These are phyloP conservation scores for Helicocarpus griseus DNA, from an alignment of 2,329 filamentous ascomycete genomes.

Conservation along the genomic window DNA sequence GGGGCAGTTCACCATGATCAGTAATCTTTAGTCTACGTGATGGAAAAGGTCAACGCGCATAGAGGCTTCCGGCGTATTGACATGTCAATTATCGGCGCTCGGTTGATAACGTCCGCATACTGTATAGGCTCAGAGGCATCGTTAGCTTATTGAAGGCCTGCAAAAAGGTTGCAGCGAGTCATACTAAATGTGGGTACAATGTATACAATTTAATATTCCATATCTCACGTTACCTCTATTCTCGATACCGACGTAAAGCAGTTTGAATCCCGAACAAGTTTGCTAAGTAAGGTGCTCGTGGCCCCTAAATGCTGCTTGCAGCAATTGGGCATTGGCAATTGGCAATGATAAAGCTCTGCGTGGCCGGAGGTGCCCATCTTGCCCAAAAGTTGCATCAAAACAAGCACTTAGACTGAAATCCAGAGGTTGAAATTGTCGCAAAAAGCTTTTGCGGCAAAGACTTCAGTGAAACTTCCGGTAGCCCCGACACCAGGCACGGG, in stretches of 20 bases:
- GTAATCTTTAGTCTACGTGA: neutral
- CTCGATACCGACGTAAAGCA: conserved; percentile 62
- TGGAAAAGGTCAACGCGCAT: neutral
- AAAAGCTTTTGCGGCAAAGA: conserved; percentile 43
- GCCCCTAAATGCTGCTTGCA: conserved; percentile 56
- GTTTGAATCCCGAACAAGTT: conserved; percentile 52
- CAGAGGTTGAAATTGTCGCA: conserved; percentile 29
- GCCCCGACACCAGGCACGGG: conserved; percentile 38
- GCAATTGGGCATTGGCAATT: conserved; percentile 53
- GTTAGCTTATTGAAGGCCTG: neutral
- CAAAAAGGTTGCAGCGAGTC: conserved; percentile 45
- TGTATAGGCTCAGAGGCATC: neutral
- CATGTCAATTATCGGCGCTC: too few species aligned
- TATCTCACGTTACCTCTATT: conserved; percentile 56
- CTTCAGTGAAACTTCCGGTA: conserved; percentile 41
- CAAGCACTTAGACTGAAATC: too few species aligned
- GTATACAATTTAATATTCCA: conserved; percentile 44
- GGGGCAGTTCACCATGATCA: neutral
- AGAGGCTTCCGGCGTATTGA: too few species aligned
- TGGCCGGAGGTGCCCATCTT: conserved; percentile 38
- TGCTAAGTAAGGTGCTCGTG: conserved; percentile 55
- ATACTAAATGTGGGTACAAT: conserved; percentile 53
- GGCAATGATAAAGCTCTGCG: conserved; percentile 43
- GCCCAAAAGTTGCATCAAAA: too few species aligned
- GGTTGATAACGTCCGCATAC: neutral